Evolutionary conservation across 768 basidiomycete genomes (phyloP).

Genomic region (Lactarius hatsudake): DNA sequence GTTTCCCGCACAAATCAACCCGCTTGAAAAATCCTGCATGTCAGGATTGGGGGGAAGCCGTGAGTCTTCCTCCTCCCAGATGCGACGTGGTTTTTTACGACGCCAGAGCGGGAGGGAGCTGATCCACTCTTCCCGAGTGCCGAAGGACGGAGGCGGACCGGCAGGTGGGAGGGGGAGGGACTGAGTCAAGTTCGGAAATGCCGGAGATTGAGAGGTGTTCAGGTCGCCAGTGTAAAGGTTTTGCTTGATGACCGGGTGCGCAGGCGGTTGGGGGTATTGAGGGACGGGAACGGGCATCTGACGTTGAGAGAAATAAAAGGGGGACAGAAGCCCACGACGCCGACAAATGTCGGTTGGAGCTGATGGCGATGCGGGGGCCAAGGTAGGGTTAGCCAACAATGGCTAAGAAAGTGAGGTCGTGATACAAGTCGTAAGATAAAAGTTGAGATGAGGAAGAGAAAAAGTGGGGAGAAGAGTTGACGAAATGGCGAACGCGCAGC

Average conservation of each 20-base stretch:
- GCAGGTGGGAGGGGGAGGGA: conserved; percentile 58
- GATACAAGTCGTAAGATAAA: conserved; percentile 62
- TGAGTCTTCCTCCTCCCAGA: conserved; percentile 56
- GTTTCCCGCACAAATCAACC: conserved; percentile 77
- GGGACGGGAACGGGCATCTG: conserved; percentile 90
- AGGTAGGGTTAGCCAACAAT: conserved; percentile 38
- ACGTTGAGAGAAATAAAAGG: conserved; percentile 37
- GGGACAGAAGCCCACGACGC: conserved; percentile 24
- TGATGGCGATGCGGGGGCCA: conserved; percentile 42
- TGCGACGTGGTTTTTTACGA: conserved; percentile 61
- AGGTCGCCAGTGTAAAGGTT: conserved; percentile 41
- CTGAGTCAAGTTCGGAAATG: conserved; percentile 53
- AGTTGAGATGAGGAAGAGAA: conserved; percentile 31
- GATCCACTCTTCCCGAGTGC: conserved; percentile 71
- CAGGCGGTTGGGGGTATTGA: conserved; percentile 51
- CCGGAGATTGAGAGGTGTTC: conserved; percentile 38
- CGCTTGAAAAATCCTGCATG: conserved; percentile 62
- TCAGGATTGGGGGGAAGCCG: conserved; percentile 31
- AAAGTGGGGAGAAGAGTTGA: conserved; percentile 34
- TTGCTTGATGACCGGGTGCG: conserved; percentile 67
- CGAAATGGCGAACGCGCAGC: conserved; percentile 79
- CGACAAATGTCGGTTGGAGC: conserved; percentile 21
- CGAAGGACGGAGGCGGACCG: conserved; percentile 62
- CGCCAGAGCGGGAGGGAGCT: conserved; percentile 69
- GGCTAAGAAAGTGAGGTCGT: conserved; percentile 56